Evolutionary conservation across 78 protist species (phyloP).

Genomic region (Pigoraptor vietnamica): DNA sequence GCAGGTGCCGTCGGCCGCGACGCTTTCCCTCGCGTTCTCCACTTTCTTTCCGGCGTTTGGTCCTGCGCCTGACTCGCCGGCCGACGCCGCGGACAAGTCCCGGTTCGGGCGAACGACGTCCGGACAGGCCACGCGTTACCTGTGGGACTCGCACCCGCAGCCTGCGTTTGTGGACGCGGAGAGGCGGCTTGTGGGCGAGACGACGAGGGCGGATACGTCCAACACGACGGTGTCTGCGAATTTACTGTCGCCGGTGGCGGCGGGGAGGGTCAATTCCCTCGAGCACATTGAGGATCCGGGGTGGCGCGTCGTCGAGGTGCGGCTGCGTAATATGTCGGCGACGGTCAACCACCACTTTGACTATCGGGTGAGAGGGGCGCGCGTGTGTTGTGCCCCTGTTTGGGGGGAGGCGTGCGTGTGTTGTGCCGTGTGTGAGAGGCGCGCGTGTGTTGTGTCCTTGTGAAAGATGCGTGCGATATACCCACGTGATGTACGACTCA

Average conservation of each 20-base stretch:
- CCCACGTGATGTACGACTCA: too few relatives aligned
- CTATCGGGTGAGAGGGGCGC: neutral
- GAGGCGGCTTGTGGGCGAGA: neutral
- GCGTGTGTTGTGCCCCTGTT: too few relatives aligned
- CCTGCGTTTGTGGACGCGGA: neutral
- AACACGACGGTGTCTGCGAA: neutral
- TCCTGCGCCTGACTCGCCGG: neutral
- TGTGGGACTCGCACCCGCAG: neutral
- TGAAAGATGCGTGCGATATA: too few relatives aligned
- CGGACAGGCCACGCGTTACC: neutral
- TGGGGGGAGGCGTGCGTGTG: too few relatives aligned
- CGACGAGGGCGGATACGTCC: neutral
- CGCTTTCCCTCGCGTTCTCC: neutral
- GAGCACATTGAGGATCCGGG: neutral
- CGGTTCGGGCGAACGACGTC: neutral
- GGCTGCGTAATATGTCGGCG: neutral
- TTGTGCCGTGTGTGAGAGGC: too few relatives aligned
- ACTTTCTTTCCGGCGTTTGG: neutral
- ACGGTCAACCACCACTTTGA: constrained; percentile 16
- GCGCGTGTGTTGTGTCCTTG: too few relatives aligned
- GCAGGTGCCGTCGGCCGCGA: neutral
- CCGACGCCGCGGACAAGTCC: neutral
- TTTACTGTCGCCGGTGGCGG: neutral
- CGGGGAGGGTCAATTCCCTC: neutral
- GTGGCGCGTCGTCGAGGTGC: neutral